Evolutionary conservation across 2,329 filamentous ascomycete species (phyloP), one percentile per base, ranked within the genome.

Genomic region (Ilyonectria sp.): DNA sequence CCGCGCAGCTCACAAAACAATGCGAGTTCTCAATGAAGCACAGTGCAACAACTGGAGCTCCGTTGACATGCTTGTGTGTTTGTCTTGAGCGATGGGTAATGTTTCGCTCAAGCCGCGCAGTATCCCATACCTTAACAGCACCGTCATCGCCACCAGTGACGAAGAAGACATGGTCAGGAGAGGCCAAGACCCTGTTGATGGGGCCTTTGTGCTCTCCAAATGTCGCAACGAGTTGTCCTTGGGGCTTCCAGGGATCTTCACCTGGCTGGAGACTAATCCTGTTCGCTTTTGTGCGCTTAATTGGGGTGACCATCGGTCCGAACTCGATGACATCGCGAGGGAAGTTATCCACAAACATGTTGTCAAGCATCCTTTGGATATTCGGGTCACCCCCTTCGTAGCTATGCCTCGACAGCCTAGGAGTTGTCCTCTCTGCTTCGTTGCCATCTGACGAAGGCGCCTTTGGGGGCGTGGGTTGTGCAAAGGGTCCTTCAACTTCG

Each of bases 11-110:
- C 68, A 97, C 87, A 78, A 99, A 98, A 23, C 93, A 95, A 79
- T 98, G 94, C 0, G 95, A 97, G 72, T 94, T 93, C 77, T 98
- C 95, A 44, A 99, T 90, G 77, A 99, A 98, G 73, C 94, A 95
- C 23, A 99, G 81, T 15, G 93, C 91, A 33, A 94, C 91, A 2
- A 98, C 92, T 66, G 90, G 92, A 0, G 91, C 88, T 2, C 91
- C 92, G 1, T 88, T 82, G 0, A 87, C 88, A 74, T 98, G 93
- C 64, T 87, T 91, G 81, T 98, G 92, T 0, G 93, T 97, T 77
- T 97, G 93, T 23, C 95, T 89, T 31, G 96, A 94, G 49, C 94
- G 90, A 75, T 97, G 93, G 0, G 93, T 92, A 56, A 98, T 90
- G 77, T 98, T 98, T 50, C 94, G 92, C 81, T 99, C 96, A 7